Conservation (phyloP, 495 filamentous ascomycete genomes). For the Neohortaea acidophila region DNA sequence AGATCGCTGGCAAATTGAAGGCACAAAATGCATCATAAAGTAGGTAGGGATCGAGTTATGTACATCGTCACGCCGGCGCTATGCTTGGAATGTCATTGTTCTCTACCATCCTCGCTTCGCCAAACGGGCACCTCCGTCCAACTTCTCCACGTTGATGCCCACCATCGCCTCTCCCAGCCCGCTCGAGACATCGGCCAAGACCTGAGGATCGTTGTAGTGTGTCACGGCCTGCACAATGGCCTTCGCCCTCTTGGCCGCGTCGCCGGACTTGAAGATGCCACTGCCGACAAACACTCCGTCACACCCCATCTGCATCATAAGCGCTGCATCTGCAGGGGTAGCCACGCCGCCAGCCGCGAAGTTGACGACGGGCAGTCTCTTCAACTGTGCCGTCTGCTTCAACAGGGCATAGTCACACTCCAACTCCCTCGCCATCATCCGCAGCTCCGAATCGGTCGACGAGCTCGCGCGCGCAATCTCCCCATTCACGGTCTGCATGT, state of each 20-base stretch:
- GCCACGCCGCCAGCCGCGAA: constrained; percentile 96
- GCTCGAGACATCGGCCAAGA: constrained; percentile 71
- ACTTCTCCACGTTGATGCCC: constrained; percentile 63
- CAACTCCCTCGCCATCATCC: constrained; percentile 66
- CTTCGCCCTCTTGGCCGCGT: constrained; percentile 71
- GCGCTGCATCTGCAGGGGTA: constrained; percentile 87
- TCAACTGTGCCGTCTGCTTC: constrained; percentile 70
- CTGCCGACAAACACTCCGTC: constrained; percentile 95
- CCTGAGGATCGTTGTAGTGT: constrained; percentile 71
- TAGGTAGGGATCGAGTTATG: no score
- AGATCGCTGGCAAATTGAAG: no score
- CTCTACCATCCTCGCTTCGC: constrained; percentile 73
- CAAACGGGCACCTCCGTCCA: constrained; percentile 66
- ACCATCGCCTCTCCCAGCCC: constrained; percentile 94
- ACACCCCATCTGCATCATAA: constrained; percentile 99
- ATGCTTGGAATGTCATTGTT: no score
- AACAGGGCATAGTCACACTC: constrained; percentile 61
- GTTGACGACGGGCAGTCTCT: constrained; percentile 88
- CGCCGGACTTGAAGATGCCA: constrained; percentile 92
- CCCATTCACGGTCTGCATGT: constrained; percentile 78
- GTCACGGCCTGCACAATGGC: constrained; percentile 92
- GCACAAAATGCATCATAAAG: no score
- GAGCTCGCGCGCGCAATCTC: constrained; percentile 62
- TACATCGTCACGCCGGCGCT: no score
- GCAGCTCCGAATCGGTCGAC: constrained; percentile 50